Evolutionary conservation across 139 green algal genomes (phyloP).

Genomic region (Mesostigma viride): DNA sequence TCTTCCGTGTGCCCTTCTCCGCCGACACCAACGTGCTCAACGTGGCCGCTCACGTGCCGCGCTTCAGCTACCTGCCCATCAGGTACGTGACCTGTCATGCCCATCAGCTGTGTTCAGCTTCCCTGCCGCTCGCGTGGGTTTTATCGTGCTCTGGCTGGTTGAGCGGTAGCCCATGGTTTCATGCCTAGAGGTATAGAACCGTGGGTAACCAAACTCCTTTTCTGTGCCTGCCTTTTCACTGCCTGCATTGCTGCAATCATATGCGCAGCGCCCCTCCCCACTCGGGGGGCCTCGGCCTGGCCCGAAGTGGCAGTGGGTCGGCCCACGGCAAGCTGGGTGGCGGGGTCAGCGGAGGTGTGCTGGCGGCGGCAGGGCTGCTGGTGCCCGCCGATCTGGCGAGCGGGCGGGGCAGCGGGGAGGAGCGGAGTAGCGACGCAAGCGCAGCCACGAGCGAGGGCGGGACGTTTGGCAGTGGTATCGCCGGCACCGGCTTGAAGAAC

Average conservation of each 20-base stretch:
- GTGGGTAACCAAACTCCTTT: background rate
- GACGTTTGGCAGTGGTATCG: background rate
- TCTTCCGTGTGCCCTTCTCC: background rate
- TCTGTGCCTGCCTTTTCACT: background rate
- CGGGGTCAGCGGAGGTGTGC: background rate
- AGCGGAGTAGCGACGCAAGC: too few relatives aligned
- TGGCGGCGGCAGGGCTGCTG: background rate
- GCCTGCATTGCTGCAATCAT: background rate
- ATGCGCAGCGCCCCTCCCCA: too few relatives aligned
- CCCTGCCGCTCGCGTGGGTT: too few relatives aligned
- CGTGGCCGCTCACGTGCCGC: slow-evolving; percentile 45
- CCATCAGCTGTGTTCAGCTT: too few relatives aligned
- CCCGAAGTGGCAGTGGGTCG: too few relatives aligned
- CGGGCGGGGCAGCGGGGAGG: background rate
- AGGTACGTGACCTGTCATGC: too few relatives aligned
- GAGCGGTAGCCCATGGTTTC: background rate
- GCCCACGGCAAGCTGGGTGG: background rate
- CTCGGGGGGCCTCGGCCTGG: too few relatives aligned
- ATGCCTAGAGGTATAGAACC: background rate
- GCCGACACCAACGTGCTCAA: slow-evolving; percentile 53
- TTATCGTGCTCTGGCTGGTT: background rate
- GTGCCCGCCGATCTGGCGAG: background rate
- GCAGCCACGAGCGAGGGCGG: too few relatives aligned
- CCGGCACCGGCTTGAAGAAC: background rate
- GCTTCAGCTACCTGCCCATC: slow-evolving; percentile 83